Conservation (phyloP, 148 eudicot genomes). For the Amaranthus cruentus region DNA sequence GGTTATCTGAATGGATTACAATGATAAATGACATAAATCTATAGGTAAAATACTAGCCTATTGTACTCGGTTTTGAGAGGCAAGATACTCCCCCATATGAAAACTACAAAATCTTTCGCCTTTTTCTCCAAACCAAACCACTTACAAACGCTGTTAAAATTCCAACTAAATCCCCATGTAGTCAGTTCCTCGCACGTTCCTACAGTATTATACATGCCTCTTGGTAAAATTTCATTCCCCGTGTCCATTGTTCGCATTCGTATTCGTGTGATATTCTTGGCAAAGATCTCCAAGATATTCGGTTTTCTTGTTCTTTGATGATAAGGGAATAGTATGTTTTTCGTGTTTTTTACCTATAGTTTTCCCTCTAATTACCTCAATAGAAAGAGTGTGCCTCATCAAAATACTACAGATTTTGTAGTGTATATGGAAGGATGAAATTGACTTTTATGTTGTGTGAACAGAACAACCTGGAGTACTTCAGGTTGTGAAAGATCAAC, state of each 20-base stretch:
- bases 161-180: too few species aligned
- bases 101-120: too few species aligned
- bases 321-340: neutral
- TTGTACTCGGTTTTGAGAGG: too few species aligned
- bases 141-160: too few species aligned
- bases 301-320: neutral
- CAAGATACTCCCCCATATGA: too few species aligned
- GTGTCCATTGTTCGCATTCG: neutral
- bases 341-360: neutral
- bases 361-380: neutral
- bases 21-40: too few species aligned
- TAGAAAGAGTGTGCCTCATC: neutral
- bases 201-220: too few species aligned
- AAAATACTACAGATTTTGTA: neutral
- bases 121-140: too few species aligned
- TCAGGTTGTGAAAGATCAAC: constrained; percentile 61
- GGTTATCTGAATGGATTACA: too few species aligned
- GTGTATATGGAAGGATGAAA: neutral
- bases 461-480: constrained; percentile 87
- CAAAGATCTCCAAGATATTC: neutral
- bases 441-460: constrained; percentile 1
- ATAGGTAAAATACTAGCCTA: too few species aligned
- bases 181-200: too few species aligned
- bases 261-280: neutral
- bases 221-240: too few species aligned